Base-by-base conservation (phyloP, 179 eudicot species). In the Actinidia arguta region DNA sequence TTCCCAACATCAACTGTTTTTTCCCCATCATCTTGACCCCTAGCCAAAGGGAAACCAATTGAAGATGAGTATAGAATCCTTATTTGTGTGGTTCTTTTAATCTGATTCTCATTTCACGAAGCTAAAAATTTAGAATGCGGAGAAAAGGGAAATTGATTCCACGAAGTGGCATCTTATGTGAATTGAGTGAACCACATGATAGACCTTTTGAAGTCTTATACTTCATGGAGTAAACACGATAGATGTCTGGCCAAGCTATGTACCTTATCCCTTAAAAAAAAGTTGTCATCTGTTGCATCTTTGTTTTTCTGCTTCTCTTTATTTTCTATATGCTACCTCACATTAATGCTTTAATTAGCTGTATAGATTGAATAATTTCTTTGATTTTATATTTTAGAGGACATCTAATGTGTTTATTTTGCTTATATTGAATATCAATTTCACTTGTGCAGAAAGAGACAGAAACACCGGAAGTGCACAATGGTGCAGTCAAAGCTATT, bases 401-500 rank as follows among this genome's bases (percentile, higher is more conserved):
- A 5, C 64, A 36, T 27, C 14, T 1, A 31, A 31, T 36, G 14
- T 31, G 46, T 55, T 75, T 36, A 18, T 54, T 1, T 31, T 55
- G 16, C 69, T n/a, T 7, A 36, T 24, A 50, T 50, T 80, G 80
- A 25, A 39, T 78, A 63, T 25, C 52, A 55, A 39, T 14, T 55
- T 24, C 62, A 55, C 64, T 82, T 80, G 81, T 80, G 83, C 87
- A 97, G 99, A 95, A 89, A 97, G 93, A 89, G 77, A 85, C 83
- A 5, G 93, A 91, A 75, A 87, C 94, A 47, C 89, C 91, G 22
- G 98, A 93, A 85, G 92, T 91, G 72, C 87, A 90, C 78, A 93
- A 84, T 85, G 98, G 99, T 81, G 99, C 98, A 50, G 90, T 97
- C 71, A 95, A 97, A 90, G 98, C 99, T 82, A 88, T 94, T 81